These are phyloP conservation scores for Cyclocybe cylindracea DNA, from an alignment of 768 basidiomycete species.

Conservation along the genomic window DNA sequence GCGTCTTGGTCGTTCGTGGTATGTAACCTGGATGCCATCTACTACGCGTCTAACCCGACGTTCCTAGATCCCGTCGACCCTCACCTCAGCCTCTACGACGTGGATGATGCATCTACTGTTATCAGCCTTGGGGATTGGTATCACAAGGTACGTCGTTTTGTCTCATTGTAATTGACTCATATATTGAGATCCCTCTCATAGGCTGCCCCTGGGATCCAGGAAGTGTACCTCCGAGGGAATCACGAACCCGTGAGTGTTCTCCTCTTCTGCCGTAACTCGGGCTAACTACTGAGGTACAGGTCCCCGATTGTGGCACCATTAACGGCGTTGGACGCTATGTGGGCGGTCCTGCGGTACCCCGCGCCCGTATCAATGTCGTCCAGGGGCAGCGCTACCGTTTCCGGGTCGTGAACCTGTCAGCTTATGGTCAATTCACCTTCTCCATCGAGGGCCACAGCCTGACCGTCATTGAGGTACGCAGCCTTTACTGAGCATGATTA, in stretches of 20 bases:
- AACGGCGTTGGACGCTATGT: slow-evolving; percentile 22
- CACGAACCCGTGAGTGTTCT: slow-evolving; percentile 16
- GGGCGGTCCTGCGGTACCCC: slow-evolving; percentile 17
- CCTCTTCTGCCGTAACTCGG: not conserved
- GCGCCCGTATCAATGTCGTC: slow-evolving; percentile 35
- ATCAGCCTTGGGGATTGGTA: slow-evolving; percentile 26
- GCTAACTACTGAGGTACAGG: not conserved
- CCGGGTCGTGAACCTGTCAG: slow-evolving; percentile 52
- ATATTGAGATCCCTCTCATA: not conserved
- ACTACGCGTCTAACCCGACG: not conserved
- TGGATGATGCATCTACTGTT: slow-evolving; percentile 19
- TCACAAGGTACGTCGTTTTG: slow-evolving; percentile 9
- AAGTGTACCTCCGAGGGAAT: slow-evolving; percentile 15
- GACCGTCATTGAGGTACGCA: slow-evolving; percentile 24
- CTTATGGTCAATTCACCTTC: slow-evolving; percentile 40
- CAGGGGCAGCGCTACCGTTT: slow-evolving; percentile 51
- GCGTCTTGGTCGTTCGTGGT: slow-evolving; percentile 29
- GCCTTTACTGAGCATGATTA: slow-evolving; percentile 11
- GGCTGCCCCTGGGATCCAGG: slow-evolving; percentile 15
- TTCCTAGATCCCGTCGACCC: slow-evolving; percentile 18
- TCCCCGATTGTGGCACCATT: slow-evolving; percentile 18
- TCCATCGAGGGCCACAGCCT: slow-evolving; percentile 34
- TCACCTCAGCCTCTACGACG: slow-evolving; percentile 16
- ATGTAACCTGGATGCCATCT: slow-evolving; percentile 1
- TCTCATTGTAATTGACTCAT: not conserved